Base-by-base conservation (phyloP, 1,284 basidiomycete species). In the Ceratobasidium sp. region DNA sequence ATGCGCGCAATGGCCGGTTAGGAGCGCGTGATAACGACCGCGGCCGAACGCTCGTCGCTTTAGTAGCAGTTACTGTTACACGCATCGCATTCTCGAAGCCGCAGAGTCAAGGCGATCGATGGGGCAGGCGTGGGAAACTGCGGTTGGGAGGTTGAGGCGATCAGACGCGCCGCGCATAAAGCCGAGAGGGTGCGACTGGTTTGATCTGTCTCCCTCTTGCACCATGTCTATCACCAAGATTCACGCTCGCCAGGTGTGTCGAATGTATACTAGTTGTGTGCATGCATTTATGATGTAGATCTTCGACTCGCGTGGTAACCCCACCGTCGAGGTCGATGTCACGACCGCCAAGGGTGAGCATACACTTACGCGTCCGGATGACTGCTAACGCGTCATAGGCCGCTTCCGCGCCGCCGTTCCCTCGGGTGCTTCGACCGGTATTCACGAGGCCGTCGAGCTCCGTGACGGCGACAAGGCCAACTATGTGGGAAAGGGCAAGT, bases 401-500 rank as follows among this genome's bases (percentile, higher is more conserved):
- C 90, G 89, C 75, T 99, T 91, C 91, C 91, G 94, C 74, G 93
- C 94, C 73, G 88, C 94, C 74, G 97, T 99, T 53, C 97, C 97
- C 69, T 98, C 96, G 70, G 97, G 97, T 80, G 97, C 97, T 58
- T 99, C 96, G 71, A 99, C 96, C 70, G 97, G 97, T 85, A 84
- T 94, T 75, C 94, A 99, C 82, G 97, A 99, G 83, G 97, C 97
- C 74, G 94, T 97, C 74, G 97, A 99, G 84, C 91, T 99, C 79
- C 94, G 97, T 75, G 97, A 99, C 82, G 92, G 91, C 73, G 96
- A 96, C 85, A 96, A 96, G 83, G 82, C 83, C 76, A 86, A 86
- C 76, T 99, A 98, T 80, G 87, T 98, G 77, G 97, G 97, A 80
- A 99, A 99, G 85, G 95, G 94, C 91, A 75, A 72, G 82, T 73